phyloP scores from a whole-genome alignment of 129 eudicot species.

The Smallanthus sonchifolius region DNA sequence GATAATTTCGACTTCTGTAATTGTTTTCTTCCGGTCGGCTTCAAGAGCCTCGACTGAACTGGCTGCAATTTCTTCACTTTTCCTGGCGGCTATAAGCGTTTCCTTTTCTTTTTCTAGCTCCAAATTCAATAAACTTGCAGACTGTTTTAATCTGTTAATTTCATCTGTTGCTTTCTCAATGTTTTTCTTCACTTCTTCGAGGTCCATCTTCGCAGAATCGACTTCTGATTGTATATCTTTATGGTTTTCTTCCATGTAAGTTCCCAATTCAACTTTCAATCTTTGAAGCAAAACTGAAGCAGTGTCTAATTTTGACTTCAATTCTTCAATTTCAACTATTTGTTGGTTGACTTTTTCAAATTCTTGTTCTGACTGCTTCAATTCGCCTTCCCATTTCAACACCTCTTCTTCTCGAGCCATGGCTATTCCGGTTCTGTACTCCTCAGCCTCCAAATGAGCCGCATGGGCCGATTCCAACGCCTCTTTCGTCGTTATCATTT shows the following conservation, averaged over 20 bases:
- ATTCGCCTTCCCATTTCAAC: conserved; percentile 51
- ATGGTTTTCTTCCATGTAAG: conserved; percentile 65
- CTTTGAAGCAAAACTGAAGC: conserved; percentile 49
- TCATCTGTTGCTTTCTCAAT: conserved; percentile 50
- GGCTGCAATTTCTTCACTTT: conserved; percentile 70
- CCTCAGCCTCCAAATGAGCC: conserved; percentile 86
- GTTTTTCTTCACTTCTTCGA: conserved; percentile 59
- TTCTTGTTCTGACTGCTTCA: conserved; percentile 64
- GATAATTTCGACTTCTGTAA: conserved; percentile 38
- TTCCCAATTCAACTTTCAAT: conserved; percentile 61
- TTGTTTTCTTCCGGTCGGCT: conserved; percentile 43
- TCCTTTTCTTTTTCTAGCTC: conserved; percentile 66
- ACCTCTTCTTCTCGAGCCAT: conserved; percentile 64
- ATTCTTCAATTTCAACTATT: conserved; percentile 38
- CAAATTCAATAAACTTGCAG: conserved; percentile 44
- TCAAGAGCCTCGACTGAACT: conserved; percentile 63
- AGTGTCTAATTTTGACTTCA: conserved; percentile 48
- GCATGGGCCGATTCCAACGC: conserved; percentile 75
- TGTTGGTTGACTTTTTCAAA: conserved; percentile 46
- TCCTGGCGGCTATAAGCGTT: conserved; percentile 36
- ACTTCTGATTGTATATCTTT: conserved; percentile 46
- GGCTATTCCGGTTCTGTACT: conserved; percentile 51
- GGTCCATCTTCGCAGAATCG: conserved; percentile 49
- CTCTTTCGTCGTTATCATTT: conserved; percentile 69
- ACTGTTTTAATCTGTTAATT: conserved; percentile 42